Evolutionary conservation across 2,329 filamentous ascomycete genomes (phyloP).

Genomic region (Aspergillus texensis): DNA sequence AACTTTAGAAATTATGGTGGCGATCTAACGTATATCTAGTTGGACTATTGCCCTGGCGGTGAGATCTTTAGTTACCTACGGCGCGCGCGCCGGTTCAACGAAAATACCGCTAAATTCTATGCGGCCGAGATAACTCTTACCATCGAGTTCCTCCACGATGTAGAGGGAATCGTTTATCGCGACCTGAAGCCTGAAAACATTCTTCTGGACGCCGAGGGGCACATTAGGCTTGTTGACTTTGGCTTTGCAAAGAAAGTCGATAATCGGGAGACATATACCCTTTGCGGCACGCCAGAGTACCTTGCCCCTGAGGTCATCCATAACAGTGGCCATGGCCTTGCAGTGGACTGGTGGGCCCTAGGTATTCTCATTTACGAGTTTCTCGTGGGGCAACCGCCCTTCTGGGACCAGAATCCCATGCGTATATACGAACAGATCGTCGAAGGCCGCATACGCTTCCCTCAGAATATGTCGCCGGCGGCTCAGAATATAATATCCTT

Average conservation of each 20-base stretch:
- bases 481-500: constrained; percentile 64
- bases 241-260: constrained; percentile 68
- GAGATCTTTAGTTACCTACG: constrained; percentile 69
- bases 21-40: constrained; percentile 40
- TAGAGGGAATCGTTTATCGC: constrained; percentile 66
- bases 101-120: constrained; percentile 65
- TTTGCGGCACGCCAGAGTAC: constrained; percentile 69
- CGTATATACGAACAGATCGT: constrained; percentile 71
- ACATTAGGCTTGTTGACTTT: constrained; percentile 69
- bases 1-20: background rate
- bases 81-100: constrained; percentile 64
- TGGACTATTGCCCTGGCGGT: constrained; percentile 69
- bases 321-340: constrained; percentile 65
- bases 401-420: constrained; percentile 71
- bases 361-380: constrained; percentile 70
- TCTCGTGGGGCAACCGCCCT: constrained; percentile 67
- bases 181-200: constrained; percentile 71
- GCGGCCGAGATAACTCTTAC: constrained; percentile 68
- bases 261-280: constrained; percentile 62
- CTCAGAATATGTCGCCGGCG: constrained; percentile 59
- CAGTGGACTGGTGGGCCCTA: constrained; percentile 71
- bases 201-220: constrained; percentile 65
- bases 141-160: constrained; percentile 65
- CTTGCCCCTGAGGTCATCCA: constrained; percentile 68
- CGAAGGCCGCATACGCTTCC: constrained; percentile 64